Evolutionary conservation across 2,329 filamentous ascomycete genomes (phyloP), one percentile per base, ranked within the genome.

Genomic region (Aschersonia sp.): DNA sequence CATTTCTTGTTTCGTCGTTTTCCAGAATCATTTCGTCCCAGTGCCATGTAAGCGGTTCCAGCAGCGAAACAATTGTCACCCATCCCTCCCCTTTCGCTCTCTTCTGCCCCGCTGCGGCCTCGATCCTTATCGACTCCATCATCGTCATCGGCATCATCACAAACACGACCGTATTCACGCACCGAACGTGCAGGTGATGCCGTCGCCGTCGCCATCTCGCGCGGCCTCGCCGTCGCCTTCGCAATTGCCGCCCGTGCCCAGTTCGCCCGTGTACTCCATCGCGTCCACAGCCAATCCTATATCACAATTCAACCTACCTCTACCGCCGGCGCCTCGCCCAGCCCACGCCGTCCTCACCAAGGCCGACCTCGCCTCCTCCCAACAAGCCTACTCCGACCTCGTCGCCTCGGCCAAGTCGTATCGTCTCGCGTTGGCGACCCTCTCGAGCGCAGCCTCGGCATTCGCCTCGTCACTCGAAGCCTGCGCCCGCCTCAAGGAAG

Each of bases 401-500:
- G 59, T 83, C 45, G 62, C 74, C 28, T 76, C 74, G 10, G 80
- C 80, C 43, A 84, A 84, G 60, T 63, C 72, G 41, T 84, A 83
- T 61, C 76, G 80, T 44, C 60, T 75, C 28, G 78, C 80, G 12
- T 75, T 84, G 44, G 73, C 79, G 38, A 61, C 74, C 2, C 67
- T 84, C 9, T 81, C 79, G 6, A 71, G 69, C 4, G 74, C 80
- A 2, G 77, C 80, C 2, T 82, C 78, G 0, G 67, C 73, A 32
- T 84, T 84, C 58, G 80, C 78, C 45, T 72, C 73, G 44, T 78
- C 80, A 12, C 72, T 84, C 51, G 80, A 84, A 65, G 64, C 78
- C 51, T 84, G 80, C 61, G 80, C 80, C n/a, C 74, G 80, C 10
- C 66, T 83, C 32, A 84, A 83, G 57, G 80, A 84, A 59, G 76